Evolutionary conservation across 2,329 filamentous ascomycete genomes (phyloP), one percentile per base, ranked within the genome.

Genomic region (Xylariales sp.): DNA sequence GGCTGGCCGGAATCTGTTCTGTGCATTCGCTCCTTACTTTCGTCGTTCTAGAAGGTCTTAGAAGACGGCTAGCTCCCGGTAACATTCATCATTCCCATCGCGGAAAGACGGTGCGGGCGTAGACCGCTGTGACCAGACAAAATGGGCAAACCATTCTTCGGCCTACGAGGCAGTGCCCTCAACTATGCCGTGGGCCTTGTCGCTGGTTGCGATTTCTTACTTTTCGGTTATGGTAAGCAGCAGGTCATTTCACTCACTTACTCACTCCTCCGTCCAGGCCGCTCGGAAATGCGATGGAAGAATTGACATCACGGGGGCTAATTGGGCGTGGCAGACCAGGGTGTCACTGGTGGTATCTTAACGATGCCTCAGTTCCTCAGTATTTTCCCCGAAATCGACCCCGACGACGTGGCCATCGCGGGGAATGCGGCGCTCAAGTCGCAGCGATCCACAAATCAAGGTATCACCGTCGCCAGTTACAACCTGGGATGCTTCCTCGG

Each of bases 301-400:
- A 71, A 82, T 79, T 49, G 10, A 85, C 14, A 10, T 28, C 34
- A 14, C 12, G 48, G 32, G 59, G 46, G n/a, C 69, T 67, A 59
- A 70, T 46, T 36, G 16, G 39, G 39, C 12, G 10, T 36, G 18
- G 16, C 18, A 90, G 91, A 93, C 78, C 90, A 92, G 79, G 89
- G 91, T 75, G 90, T 93, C 9, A 93, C 92, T 85, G 91, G 90
- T 53, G 90, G 90, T 64, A 88, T 95, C 70, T 82, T 95, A 64
- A 93, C 91, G 3, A 85, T 94, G 74, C 80, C 85, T 23, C 84
- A 84, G 9, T 93, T 92, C 73, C 81, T 88, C 1, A 73, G 78
- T 1, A 78, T 81, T 16, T 89, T 89, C 70, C 87, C 86, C 0
- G 75, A 81, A 45, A 86, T 88, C 69, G 84, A 88, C 74, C 82